A percentile compares a stretch with the other conserved stretches of the same genome.
Conservation (phyloP, 2,329 filamentous ascomycete species). For the Aspergillus transmontanensis region DNA sequence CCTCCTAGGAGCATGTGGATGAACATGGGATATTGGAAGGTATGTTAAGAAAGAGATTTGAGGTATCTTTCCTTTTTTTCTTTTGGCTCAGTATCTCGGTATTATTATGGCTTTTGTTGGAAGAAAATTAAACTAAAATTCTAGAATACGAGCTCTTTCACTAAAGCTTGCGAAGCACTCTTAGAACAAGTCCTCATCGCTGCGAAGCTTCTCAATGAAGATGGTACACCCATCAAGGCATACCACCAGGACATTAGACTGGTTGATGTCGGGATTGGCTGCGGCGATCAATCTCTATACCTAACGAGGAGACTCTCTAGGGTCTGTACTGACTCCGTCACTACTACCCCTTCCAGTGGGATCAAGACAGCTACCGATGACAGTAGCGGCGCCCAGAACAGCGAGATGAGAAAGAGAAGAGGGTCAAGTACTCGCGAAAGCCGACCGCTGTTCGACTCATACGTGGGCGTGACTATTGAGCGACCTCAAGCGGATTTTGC, state of each 20-base stretch:
- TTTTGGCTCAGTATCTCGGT: too few species aligned
- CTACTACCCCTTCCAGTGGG: neutral
- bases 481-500: slow-evolving; percentile 47
- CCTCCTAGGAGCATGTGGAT: slow-evolving; percentile 61
- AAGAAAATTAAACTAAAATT: neutral
- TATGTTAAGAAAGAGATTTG: slow-evolving; percentile 16
- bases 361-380: neutral
- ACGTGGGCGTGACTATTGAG: slow-evolving; percentile 58
- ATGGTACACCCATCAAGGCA: slow-evolving; percentile 10
- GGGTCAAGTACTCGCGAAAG: neutral
- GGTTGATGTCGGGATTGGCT: slow-evolving; percentile 61
- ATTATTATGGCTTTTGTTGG: neutral
- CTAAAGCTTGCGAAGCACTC: slow-evolving; percentile 53
- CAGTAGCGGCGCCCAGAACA: neutral
- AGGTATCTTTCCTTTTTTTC: neutral
- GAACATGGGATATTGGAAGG: slow-evolving; percentile 65
- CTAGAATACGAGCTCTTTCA: slow-evolving; percentile 40
- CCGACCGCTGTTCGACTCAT: slow-evolving; percentile 41
- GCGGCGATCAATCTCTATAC: slow-evolving; percentile 59
- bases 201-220: slow-evolving; percentile 42
- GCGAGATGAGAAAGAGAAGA: slow-evolving; percentile 19
- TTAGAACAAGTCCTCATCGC: slow-evolving; percentile 50
- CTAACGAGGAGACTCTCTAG: slow-evolving; percentile 26
- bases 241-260: slow-evolving; percentile 15
- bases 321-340: neutral